Evolutionary conservation across 148 eudicot genomes (phyloP), one percentile per base, ranked within the genome.

Genomic region (Drosera capensis): DNA sequence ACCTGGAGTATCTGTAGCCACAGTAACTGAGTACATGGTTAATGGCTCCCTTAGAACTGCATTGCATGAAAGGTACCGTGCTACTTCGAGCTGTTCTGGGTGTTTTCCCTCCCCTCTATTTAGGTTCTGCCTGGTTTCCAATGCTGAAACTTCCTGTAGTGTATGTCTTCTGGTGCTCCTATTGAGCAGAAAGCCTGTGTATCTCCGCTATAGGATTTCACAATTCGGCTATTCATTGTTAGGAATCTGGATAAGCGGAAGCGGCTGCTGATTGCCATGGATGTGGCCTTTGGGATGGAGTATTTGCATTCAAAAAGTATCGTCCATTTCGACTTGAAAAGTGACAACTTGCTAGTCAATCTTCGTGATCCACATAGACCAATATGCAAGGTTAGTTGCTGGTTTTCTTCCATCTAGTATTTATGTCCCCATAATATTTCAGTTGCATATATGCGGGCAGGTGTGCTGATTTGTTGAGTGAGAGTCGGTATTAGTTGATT

Each of bases 11-110:
- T 77, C 90, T 20, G 78, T 87, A 64, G 96, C 96, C 28, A 87
- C 96, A n/a, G 96, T 87, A 45, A 87, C 96, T 15, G 96, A 87
- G 62, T 87, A 70, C 64, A 87, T 87, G 96, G 96, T 87, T 20
- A 82, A 87, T 66, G 96, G 96, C 36, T 82, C 96, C 57, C 68
- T 87, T 23, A 74, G 96, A 72, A 87, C 65, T 64, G 94, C 96
- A 57, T 55, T 82, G 57, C 80, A 82, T 56, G 94, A 77, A 69
- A 82, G 84, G 96, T 82, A 59, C 28, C 24, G 18, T 20, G 15
- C 1, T 41, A 0, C 9, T 41, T 39, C 14, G 7, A 17, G n/a
- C n/a, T n/a, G n/a, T n/a, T n/a, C 20, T 17, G 15, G 40, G 23
- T 22, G 13, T 20, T 23, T 22, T 11, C 8, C 14, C 2, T 6